Base-by-base conservation (phyloP, 805 yeast genomes). In the Lipomyces orientalis region DNA sequence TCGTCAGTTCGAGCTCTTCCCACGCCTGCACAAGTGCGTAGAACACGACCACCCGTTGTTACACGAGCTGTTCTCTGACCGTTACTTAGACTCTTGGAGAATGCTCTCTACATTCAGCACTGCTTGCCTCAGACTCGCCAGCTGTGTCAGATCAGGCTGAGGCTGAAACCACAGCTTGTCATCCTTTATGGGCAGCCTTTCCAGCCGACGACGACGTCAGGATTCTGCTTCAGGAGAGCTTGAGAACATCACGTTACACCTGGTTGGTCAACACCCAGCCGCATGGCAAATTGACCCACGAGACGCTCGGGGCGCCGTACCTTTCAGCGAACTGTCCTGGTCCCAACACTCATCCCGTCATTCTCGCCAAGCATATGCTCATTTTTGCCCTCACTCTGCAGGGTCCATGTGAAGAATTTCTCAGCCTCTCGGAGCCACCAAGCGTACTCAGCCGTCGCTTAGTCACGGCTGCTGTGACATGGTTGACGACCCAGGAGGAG, bases 401-500 rank as follows among this genome's bases (percentile, higher is more conserved):
- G n/a, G 56, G 4, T 19, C 56, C 34, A 54, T 22, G 56, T 19
- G 33, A 25, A 54, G 31, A 54, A 22, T 22, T 22, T 54, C 31
- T 25, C 25, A 54, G 43, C 43, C 43, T 37, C 43, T 37, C 43
- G 43, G 43, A 37, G 9, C 43, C 43, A 37, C 43, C 43, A 37
- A 37, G 43, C 9, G 43, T 37, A 37, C 43, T 37, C 43, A 37
- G 43, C 10, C 43, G 43, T 6, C 43, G 43, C 43, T 37, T 37
- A 10, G 43, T 37, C 43, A 37, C 43, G 25, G 12, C 33, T 25
- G 56, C 56, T 19, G 16, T 31, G 29, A 54, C n/a, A 14, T 19
- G n/a, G 56, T 25, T 54, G 56, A 54, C 56, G 33, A 22, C 14
- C 56, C 56, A 54, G 34, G 56, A 54, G 34, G 33, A 54, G 29